Evolutionary conservation across 2,329 filamentous ascomycete genomes (phyloP).

Genomic region (Atkinsonella texensis): DNA sequence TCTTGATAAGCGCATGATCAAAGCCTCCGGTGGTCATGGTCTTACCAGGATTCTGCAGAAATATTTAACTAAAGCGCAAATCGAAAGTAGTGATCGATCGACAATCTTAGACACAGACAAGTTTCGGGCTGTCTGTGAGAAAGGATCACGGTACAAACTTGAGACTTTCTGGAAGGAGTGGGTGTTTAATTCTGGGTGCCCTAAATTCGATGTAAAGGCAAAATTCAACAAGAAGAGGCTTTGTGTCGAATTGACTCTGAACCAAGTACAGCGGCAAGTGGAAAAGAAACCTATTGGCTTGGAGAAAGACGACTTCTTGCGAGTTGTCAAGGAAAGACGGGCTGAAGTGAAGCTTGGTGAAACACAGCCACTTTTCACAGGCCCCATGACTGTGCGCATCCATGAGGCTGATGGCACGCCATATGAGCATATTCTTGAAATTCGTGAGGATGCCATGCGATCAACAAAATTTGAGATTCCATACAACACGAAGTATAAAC

Average conservation of each 20-base stretch:
- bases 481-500: slow-evolving; percentile 98
- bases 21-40: slow-evolving; percentile 70
- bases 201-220: slow-evolving; percentile 74
- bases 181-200: slow-evolving; percentile 80
- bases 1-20: slow-evolving; percentile 79
- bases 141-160: slow-evolving; percentile 72
- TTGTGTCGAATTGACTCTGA: slow-evolving; percentile 82
- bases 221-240: slow-evolving; percentile 97
- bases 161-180: slow-evolving; percentile 92
- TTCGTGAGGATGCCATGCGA: slow-evolving; percentile 72
- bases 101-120: slow-evolving; percentile 62
- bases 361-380: slow-evolving; percentile 73
- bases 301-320: slow-evolving; percentile 65
- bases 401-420: slow-evolving; percentile 97
- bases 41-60: slow-evolving; percentile 77
- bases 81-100: slow-evolving; percentile 45
- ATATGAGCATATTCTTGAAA: slow-evolving; percentile 95
- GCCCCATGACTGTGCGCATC: slow-evolving; percentile 94
- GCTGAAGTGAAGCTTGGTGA: slow-evolving; percentile 56
- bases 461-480: slow-evolving; percentile 78
- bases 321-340: slow-evolving; percentile 70
- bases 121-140: slow-evolving; percentile 78
- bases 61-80: slow-evolving; percentile 76
- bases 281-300: slow-evolving; percentile 33
- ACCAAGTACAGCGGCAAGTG: slow-evolving; percentile 53